Percentiles rank a stretch among this genome's conserved stretches.
These are phyloP conservation scores for Mortierella sp. DNA, from an alignment of 371 early-diverging fungal species.

Conservation along the genomic window DNA sequence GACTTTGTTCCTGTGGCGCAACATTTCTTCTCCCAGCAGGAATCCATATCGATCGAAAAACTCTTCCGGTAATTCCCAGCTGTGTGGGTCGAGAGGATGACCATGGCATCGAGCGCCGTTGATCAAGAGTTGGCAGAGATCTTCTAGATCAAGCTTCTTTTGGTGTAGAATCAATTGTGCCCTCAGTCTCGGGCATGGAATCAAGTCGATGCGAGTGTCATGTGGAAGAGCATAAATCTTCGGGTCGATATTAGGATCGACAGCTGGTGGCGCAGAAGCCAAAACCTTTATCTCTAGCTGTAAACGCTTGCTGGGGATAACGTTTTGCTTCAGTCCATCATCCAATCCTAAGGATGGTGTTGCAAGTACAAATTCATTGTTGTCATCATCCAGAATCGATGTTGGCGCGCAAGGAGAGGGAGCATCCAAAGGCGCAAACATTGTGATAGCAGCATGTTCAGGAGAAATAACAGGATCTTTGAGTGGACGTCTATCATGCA, in stretches of 20 bases:
- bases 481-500: constrained; percentile 23
- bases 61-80: constrained; percentile 66
- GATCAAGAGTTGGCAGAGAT: constrained; percentile 64
- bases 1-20: constrained; percentile 43
- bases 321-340: constrained; percentile 36
- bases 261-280: constrained; percentile 50
- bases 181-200: constrained; percentile 68
- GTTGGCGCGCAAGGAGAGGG: constrained; percentile 10
- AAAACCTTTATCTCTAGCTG: constrained; percentile 45
- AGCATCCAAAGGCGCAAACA: constrained; percentile 28
- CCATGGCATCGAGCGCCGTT: constrained; percentile 67
- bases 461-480: constrained; percentile 35
- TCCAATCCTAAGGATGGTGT: constrained; percentile 37
- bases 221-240: constrained; percentile 64
- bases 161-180: constrained; percentile 73
- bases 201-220: constrained; percentile 71
- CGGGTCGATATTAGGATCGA: constrained; percentile 46
- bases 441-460: constrained; percentile 30
- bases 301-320: constrained; percentile 33
- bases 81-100: constrained; percentile 67
- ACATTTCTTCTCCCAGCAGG: constrained; percentile 53
- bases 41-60: constrained; percentile 71
- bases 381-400: constrained; percentile 43
- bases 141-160: constrained; percentile 68
- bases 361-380: constrained; percentile 31